Percentiles rank a stretch among this genome's conserved stretches.
phyloP scores from a whole-genome alignment of 1,284 basidiomycete species.

The Papiliotrema nemorosa region DNA sequence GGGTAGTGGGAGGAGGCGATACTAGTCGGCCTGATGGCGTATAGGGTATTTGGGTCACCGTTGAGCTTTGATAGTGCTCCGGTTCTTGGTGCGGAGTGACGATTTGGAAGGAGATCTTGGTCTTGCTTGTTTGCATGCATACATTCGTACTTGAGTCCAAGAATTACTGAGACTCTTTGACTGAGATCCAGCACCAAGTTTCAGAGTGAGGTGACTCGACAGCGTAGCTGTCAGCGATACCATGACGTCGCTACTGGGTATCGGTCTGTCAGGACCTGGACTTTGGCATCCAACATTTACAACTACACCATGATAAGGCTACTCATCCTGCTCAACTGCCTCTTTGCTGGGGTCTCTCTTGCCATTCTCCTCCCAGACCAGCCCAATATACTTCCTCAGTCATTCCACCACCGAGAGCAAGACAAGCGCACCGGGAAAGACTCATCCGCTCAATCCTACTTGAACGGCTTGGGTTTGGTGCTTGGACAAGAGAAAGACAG shows the following conservation, averaged over 20 bases:
- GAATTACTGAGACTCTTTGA: too few species aligned
- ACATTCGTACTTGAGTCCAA: neutral
- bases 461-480: too few species aligned
- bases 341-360: neutral
- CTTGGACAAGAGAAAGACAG: neutral
- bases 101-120: too few species aligned
- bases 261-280: too few species aligned
- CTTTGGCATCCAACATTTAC: too few species aligned
- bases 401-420: neutral
- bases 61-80: neutral
- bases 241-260: too few species aligned
- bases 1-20: conserved; percentile 36
- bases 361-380: neutral
- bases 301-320: neutral
- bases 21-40: too few species aligned
- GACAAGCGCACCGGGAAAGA: neutral
- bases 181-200: too few species aligned
- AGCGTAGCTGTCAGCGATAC: too few species aligned
- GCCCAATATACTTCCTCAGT: neutral
- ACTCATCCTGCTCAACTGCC: neutral
- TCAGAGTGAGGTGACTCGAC: too few species aligned
- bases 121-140: too few species aligned
- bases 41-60: neutral
- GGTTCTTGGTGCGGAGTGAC: too few species aligned
- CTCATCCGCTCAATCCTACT: neutral